phyloP scores from a whole-genome alignment of 179 eudicot genomes.

The Monotropa hypopitys region DNA sequence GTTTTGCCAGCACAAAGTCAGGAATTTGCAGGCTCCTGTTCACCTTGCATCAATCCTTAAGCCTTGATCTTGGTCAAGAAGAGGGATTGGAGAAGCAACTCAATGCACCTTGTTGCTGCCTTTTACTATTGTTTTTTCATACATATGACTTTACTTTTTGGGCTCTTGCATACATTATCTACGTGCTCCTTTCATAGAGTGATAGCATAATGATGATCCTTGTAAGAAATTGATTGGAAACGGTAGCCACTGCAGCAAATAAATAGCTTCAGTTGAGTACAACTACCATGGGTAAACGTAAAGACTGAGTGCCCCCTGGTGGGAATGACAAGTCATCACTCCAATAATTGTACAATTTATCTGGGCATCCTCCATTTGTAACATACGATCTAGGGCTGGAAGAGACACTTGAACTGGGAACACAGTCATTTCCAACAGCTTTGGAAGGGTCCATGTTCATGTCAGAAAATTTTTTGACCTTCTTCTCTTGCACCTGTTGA shows the following conservation, averaged over 20 bases:
- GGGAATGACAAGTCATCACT: conserved; percentile 48
- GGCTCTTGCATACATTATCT: not conserved
- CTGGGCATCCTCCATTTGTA: conserved; percentile 62
- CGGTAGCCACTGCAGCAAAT: not conserved
- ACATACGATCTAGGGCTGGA: conserved; percentile 28
- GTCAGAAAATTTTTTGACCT: conserved; percentile 75
- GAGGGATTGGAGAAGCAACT: conserved; percentile 2
- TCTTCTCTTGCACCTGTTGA: conserved; percentile 90
- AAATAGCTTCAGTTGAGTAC: conserved; percentile 22
- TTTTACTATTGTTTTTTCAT: not conserved
- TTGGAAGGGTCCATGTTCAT: conserved; percentile 62
- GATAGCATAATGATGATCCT: not conserved
- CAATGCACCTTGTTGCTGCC: not conserved
- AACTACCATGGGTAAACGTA: conserved; percentile 94
- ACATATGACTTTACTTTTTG: not conserved
- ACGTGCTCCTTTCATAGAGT: not conserved
- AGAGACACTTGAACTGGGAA: conserved; percentile 47
- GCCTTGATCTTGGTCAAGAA: not conserved
- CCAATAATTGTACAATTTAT: conserved; percentile 27
- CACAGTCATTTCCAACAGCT: conserved; percentile 51
- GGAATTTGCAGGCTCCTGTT: not conserved
- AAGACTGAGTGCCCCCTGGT: conserved; percentile 57
- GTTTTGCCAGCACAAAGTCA: not conserved
- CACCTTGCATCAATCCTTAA: not conserved
- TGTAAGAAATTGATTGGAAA: not conserved